Percentiles rank a stretch among this genome's conserved stretches.
Evolutionary conservation across 305 asterid species (phyloP).

Genomic region (Striga hermonthica): DNA sequence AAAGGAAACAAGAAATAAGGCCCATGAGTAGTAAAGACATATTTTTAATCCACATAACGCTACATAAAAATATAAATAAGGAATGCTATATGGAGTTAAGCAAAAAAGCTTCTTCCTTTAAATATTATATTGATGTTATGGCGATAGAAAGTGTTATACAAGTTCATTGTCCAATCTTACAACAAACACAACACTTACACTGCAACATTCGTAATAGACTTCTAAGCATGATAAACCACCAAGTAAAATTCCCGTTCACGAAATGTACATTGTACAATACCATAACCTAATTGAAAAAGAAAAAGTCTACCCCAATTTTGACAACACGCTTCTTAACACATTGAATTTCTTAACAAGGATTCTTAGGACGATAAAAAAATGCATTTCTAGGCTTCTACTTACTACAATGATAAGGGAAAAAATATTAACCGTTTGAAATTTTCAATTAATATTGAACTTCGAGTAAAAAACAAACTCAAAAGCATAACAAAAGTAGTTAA

Average conservation of each 20-base stretch:
- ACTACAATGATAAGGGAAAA: too few relatives aligned
- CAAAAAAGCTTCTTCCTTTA: neutral
- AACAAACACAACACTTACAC: slow-evolving; percentile 5
- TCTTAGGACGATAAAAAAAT: too few relatives aligned
- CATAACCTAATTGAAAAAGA: neutral
- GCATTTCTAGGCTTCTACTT: too few relatives aligned
- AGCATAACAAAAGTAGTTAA: slow-evolving; percentile 6
- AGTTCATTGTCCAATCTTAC: neutral
- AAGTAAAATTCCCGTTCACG: slow-evolving; percentile 3
- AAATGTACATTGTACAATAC: neutral
- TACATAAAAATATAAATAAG: slow-evolving; percentile 9
- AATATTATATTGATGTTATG: neutral
- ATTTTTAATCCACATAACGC: slow-evolving; percentile 14
- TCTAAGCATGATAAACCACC: neutral
- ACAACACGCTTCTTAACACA: too few relatives aligned
- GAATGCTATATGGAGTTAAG: neutral
- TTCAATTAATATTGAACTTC: neutral
- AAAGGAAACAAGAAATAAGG: slow-evolving; percentile 15
- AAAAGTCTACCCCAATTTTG: too few relatives aligned
- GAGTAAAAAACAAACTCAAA: neutral
- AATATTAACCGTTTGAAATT: slow-evolving; percentile 1
- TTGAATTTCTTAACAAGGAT: too few relatives aligned
- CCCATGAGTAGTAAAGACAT: neutral
- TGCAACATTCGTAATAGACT: neutral
- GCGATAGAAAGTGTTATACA: neutral